Conservation (phyloP, 73 alveolate species). For the Paramecium primaurelia region DNA sequence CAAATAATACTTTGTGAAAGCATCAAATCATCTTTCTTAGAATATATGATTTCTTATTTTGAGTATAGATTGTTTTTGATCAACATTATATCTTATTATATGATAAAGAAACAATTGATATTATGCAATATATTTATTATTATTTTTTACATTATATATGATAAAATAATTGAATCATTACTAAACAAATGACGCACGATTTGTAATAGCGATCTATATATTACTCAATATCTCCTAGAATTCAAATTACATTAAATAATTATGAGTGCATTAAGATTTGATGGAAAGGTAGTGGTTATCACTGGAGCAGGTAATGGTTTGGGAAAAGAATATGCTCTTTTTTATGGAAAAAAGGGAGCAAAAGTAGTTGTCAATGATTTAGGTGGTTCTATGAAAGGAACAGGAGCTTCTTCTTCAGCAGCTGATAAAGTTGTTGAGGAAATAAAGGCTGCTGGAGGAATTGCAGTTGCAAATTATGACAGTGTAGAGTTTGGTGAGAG, state of each 20-base stretch:
- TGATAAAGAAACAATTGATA: not conserved
- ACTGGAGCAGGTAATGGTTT: slow-evolving; percentile 90
- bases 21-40: not conserved
- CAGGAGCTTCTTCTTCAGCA: slow-evolving; percentile 68
- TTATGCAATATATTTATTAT: not conserved
- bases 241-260: not conserved
- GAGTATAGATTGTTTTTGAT: not conserved
- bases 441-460: slow-evolving; percentile 89
- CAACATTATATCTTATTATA: not conserved
- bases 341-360: slow-evolving; percentile 85
- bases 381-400: slow-evolving; percentile 81
- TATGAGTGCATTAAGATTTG: slow-evolving; percentile 63
- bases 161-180: not conserved
- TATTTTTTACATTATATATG: not conserved
- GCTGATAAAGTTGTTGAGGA: slow-evolving; percentile 90
- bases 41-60: not conserved
- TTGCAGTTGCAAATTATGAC: slow-evolving; percentile 91
- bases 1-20: not conserved
- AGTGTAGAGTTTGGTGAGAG: slow-evolving; percentile 95
- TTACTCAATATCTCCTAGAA: not conserved
- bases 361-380: slow-evolving; percentile 89
- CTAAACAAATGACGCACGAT: not conserved
- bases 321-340: slow-evolving; percentile 82
- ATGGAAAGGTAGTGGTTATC: slow-evolving; percentile 72
- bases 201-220: not conserved